These are phyloP conservation scores for Emmonsiellopsis sp. DNA, from an alignment of 2,329 filamentous ascomycete genomes.

Conservation along the genomic window DNA sequence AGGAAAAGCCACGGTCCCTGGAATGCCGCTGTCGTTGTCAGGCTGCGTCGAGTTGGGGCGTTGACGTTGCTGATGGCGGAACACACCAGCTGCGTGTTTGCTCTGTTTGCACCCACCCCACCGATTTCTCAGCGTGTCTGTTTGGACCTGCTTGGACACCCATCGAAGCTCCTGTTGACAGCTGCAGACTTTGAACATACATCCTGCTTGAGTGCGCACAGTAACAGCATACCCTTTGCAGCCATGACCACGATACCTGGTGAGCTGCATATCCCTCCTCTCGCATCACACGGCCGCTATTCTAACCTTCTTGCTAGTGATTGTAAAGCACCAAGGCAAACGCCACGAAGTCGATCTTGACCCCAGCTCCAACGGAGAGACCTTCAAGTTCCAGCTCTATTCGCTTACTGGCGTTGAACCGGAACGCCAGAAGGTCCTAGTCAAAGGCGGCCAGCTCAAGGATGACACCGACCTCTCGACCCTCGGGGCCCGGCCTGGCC, in stretches of 20 bases:
- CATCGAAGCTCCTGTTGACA: no score
- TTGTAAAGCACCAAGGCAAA: constrained; percentile 92
- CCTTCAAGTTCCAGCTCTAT: constrained; percentile 91
- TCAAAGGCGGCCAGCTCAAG: constrained; percentile 91
- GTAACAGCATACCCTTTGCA: constrained; percentile 11
- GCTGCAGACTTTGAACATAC: neutral
- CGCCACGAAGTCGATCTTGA: constrained; percentile 93
- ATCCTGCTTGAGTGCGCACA: neutral
- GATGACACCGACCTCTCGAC: constrained; percentile 83
- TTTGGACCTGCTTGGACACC: neutral
- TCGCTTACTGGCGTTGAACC: constrained; percentile 94
- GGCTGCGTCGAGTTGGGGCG: constrained; percentile 6
- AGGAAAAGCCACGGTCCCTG: neutral
- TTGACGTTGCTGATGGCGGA: constrained; percentile 6
- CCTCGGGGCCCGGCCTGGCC: constrained; percentile 75
- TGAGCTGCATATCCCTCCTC: constrained; percentile 23
- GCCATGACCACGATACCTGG: constrained; percentile 49
- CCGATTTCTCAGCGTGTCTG: constrained; percentile 6
- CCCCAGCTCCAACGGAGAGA: constrained; percentile 72
- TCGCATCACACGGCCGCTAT: neutral
- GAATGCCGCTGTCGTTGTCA: neutral
- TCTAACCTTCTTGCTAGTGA: constrained; percentile 46
- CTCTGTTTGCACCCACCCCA: constrained; percentile 23
- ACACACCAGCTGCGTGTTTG: constrained; percentile 17
- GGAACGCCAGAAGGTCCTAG: constrained; percentile 87